Evolutionary conservation across 345 rosid genomes (phyloP).

Genomic region (Corchorus olitorius): DNA sequence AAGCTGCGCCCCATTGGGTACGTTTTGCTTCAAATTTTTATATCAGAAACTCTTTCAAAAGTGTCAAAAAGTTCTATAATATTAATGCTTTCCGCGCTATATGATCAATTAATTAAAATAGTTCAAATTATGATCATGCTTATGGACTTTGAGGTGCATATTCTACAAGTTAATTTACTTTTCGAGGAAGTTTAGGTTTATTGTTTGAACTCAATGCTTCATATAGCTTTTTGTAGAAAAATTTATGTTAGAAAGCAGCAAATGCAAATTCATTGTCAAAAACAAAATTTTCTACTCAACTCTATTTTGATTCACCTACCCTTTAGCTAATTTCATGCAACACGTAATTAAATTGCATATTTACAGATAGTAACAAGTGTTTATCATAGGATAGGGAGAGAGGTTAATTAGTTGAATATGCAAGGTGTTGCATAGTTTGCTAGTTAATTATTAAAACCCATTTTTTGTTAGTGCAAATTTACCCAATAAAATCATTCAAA

Average conservation of each 20-base stretch:
- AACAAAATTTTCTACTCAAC: background rate
- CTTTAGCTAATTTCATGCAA: background rate
- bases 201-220: too few relatives aligned
- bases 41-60: background rate
- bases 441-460: background rate
- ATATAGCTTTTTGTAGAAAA: background rate
- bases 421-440: background rate
- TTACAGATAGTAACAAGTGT: background rate
- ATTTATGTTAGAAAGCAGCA: background rate
- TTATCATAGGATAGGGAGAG: background rate
- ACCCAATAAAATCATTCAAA: background rate
- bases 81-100: background rate
- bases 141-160: background rate
- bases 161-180: background rate
- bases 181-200: background rate
- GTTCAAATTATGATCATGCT: background rate
- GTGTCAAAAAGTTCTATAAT: background rate
- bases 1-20: background rate
- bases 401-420: background rate
- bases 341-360: background rate
- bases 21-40: background rate
- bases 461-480: background rate
- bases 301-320: background rate
- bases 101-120: background rate
- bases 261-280: background rate